Percentiles rank a stretch among this genome's conserved stretches.
Conservation (phyloP, 2,329 filamentous ascomycete species). For the Fusarium newnesense region DNA sequence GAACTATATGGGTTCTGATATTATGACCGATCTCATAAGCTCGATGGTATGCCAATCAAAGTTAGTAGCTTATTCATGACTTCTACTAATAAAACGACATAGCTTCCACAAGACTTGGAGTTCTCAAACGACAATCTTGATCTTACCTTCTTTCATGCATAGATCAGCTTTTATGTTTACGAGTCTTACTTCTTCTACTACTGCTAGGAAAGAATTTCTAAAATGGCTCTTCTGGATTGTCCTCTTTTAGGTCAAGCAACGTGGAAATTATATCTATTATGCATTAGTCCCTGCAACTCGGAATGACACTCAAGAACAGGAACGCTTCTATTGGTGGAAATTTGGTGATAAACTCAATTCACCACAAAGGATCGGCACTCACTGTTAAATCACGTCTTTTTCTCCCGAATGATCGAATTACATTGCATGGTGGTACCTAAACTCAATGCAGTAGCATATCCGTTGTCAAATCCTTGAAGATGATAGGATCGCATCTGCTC, state of each 20-base stretch:
- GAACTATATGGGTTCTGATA: background rate
- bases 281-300: too few species aligned
- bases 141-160: background rate
- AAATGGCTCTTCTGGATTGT: too few species aligned
- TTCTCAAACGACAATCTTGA: background rate
- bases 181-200: too few species aligned
- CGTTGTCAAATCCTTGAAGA: background rate
- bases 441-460: slow-evolving; percentile 9
- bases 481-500: background rate
- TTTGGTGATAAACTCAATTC: background rate
- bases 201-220: too few species aligned
- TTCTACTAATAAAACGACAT: background rate
- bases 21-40: background rate
- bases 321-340: slow-evolving; percentile 13
- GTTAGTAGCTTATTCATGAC: rapidly evolving
- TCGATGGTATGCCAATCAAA: background rate
- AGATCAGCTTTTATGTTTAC: background rate
- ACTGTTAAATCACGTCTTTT: slow-evolving; percentile 7
- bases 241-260: too few species aligned
- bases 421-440: background rate
- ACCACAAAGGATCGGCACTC: background rate
- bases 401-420: background rate
- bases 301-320: rapidly evolving
- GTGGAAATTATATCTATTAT: background rate
- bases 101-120: background rate